Evolutionary conservation across 768 basidiomycete genomes (phyloP), one percentile per base, ranked within the genome.

Genomic region (Sutorius australiensis): DNA sequence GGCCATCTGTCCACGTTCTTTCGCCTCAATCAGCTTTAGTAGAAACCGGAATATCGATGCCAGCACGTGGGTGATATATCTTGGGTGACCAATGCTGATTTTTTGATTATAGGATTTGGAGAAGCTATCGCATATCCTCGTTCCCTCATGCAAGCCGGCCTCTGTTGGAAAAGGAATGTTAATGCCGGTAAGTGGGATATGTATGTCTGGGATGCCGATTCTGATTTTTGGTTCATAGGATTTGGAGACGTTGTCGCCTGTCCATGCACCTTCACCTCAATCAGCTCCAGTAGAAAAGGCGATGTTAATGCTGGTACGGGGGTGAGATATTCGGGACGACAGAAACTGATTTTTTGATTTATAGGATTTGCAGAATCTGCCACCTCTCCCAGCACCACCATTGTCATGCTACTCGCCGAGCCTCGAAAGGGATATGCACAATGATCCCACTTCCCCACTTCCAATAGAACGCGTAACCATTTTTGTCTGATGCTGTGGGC

Each of bases 321-420:
- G 13, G 4, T 12, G 4, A 14, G 27, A 46, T 34, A 13, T 32
- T 21, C 3, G 9, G 41, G 11, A n/a, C 8, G 42, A n/a, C 33
- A 0, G 1, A 13, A 16, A 17, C 14, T 55, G 28, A 55, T 19
- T 37, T 42, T 36, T 10, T n/a, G 50, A 24, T 37, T 50, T n/a
- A 19, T 27, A 67, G 66, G 53, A 54, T 33, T 43, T 34, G 0
- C 50, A 40, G 21, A 56, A 55, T 19, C 17, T 37, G 21, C 28
- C 55, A 11, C 55, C 63, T 19, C 30, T 51, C n/a, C 45, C 55
- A 3, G 5, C 3, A 8, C 58, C 65, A 12, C 61, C 66, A 7
- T 30, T 53, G 44, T 52, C 54, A 38, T 40, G 4, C 30, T 52
- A 38, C 30, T 43, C 59, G 10, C 16, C 48, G 24, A 37, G 3